Evolutionary conservation across 2,329 filamentous ascomycete species (phyloP), one percentile per base, ranked within the genome.

Genomic region (Apiospora sp.): DNA sequence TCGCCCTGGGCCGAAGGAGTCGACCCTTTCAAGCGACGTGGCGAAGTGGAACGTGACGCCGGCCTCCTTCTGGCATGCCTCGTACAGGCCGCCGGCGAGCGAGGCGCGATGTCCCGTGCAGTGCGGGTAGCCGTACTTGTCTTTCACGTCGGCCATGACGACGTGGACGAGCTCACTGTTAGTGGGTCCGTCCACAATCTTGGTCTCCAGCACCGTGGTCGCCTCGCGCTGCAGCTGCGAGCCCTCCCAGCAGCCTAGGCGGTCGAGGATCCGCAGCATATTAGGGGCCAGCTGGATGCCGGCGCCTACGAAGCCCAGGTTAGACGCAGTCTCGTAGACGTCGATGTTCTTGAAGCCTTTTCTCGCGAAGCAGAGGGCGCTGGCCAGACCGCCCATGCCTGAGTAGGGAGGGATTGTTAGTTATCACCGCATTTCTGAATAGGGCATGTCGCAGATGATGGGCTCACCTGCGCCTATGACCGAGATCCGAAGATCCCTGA

Each of bases 261-360:
- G 85, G 78, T 94, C 91, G 16, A 96, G 86, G 12, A 96, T 92
- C 2, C 93, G 89, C 4, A 92, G 91, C 88, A 96, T 93, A 76
- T 96, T 97, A 0, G 94, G 94, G 0, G 94, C 93, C 72, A 96
- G 86, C 80, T 97, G 94, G 75, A 96, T 96, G 6, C 94, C 94
- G 1, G 94, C 94, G 34, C 94, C 94, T 0, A 96, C 93, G 77
- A 96, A 96, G 6, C 93, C 93, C 4, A 96, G 87, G 75, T 90
- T 89, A 5, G 91, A 89, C 0, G 93, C 93, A 48, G 87, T 89
- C 80, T 96, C 94, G 80, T 91, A 96, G 69, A 96, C 89, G 71
- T 92, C 86, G 78, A 96, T 92, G 72, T 92, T 85, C 75, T 86
- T 89, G 82, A 96, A 95, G 10, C 93, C 94, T 77, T 91, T 90